Evolutionary conservation across 1,284 basidiomycete species (phyloP).

Genomic region (Laetiporus sulphureus): DNA sequence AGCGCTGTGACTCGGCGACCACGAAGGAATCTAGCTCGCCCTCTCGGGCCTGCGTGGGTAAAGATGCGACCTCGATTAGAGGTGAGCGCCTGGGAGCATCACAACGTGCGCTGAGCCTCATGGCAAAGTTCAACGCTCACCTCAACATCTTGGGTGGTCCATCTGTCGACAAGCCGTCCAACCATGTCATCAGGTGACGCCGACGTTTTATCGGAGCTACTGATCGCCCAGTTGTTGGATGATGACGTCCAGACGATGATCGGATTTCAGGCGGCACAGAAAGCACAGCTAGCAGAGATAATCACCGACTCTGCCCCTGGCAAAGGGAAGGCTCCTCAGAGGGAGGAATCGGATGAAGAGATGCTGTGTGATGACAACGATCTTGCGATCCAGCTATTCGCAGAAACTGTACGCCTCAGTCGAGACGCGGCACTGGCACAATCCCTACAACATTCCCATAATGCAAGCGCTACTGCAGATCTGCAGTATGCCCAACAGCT

Average conservation of each 20-base stretch:
- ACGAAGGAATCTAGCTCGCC: no score
- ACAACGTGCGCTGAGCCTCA: no score
- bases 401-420: constrained; percentile 23
- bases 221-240: constrained; percentile 31
- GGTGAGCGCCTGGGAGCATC: no score
- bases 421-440: constrained; percentile 31
- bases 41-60: no score
- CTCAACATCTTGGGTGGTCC: no score
- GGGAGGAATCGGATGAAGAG: constrained; percentile 11
- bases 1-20: no score
- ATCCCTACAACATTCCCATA: constrained; percentile 24
- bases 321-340: constrained; percentile 15
- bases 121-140: no score
- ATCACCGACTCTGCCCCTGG: constrained; percentile 17
- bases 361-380: constrained; percentile 19
- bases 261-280: constrained; percentile 26
- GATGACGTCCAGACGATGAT: constrained; percentile 25
- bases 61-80: no score
- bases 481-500: constrained; percentile 30
- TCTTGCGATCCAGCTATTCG: constrained; percentile 25
- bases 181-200: not conserved
- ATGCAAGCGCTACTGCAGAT: constrained; percentile 20
- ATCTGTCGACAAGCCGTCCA: no score
- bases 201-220: constrained; percentile 23
- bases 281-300: constrained; percentile 26